Base-by-base conservation (phyloP, 441 rosid species). In the Caryocar brasiliense region DNA sequence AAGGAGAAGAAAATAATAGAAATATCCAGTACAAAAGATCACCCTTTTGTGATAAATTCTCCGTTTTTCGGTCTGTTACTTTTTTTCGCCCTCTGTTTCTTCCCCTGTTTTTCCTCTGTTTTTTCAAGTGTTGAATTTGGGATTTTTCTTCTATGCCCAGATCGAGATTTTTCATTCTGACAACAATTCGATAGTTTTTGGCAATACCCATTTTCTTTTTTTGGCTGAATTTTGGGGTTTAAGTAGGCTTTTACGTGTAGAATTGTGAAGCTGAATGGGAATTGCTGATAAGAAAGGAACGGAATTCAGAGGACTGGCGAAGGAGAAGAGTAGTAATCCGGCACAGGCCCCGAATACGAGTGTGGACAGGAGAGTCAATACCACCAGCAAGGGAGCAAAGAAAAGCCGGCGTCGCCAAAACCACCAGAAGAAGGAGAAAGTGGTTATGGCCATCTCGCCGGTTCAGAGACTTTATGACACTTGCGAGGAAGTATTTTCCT, bases 401-500 rank as follows among this genome's bases (percentile, higher is more conserved):
- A 79, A 63, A 67, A 49, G 46, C 62, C 57, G 70, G 40, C 70
- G 77, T 2, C 76, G 61, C 40, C 59, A 29, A n/a, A n/a, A n/a
- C n/a, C n/a, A n/a, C 34, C 69, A 39, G 49, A 56, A 56, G 76
- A 62, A 3, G 23, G 32, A 14, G 14, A 20, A 11, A 0, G 26
- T 18, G 17, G n/a, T 6, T 25, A 54, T 36, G 68, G 46, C 13
- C 23, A 48, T 47, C 42, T 44, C 61, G 22, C 82, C 80, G 7
- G 73, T 85, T 35, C 91, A 85, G 72, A 68, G 50, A 64, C 70
- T 91, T 13, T 87, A 64, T 56, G 66, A 81, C 47, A 73, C 91
- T 21, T 91, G 98, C 65, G 70, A 65, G 51, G 74, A 83, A 22
- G 98, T 87, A 17, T 87, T 85, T 56, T 66, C 76, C 52, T 19